Evolutionary conservation across 2,329 filamentous ascomycete species (phyloP).

Genomic region (Neofusicoccum ribis): DNA sequence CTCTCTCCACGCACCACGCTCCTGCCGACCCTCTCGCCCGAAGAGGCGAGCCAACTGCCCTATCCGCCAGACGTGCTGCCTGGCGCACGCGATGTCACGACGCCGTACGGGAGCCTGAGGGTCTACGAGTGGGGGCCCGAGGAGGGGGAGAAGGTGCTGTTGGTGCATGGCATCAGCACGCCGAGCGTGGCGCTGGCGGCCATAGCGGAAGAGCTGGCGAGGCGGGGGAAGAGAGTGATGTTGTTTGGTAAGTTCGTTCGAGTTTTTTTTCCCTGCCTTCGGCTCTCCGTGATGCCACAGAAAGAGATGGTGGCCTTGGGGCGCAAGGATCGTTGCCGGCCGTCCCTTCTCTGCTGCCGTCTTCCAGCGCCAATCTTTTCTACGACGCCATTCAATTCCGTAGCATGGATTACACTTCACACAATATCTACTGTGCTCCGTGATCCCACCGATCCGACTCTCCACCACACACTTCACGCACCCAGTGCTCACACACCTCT

Average conservation of each 20-base stretch:
- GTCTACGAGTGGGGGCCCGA: slow-evolving; percentile 81
- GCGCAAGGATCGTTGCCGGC: too few relatives aligned
- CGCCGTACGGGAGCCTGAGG: slow-evolving; percentile 68
- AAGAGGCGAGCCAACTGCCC: slow-evolving; percentile 35
- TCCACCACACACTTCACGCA: neutral
- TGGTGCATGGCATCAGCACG: slow-evolving; percentile 81
- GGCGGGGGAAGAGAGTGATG: slow-evolving; percentile 72
- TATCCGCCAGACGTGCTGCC: slow-evolving; percentile 73
- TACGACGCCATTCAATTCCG: too few relatives aligned
- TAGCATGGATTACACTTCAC: too few relatives aligned
- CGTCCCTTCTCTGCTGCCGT: neutral
- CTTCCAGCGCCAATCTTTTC: too few relatives aligned
- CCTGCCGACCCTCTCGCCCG: slow-evolving; percentile 29
- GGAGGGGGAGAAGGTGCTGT: slow-evolving; percentile 68
- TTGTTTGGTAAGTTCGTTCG: slow-evolving; percentile 59
- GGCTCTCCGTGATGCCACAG: too few relatives aligned
- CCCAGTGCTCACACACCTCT: neutral
- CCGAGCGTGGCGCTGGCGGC: slow-evolving; percentile 69
- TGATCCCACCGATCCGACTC: too few relatives aligned
- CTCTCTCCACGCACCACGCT: slow-evolving; percentile 32
- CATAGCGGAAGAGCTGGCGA: slow-evolving; percentile 65
- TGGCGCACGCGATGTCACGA: slow-evolving; percentile 66
- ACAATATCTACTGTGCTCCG: too few relatives aligned
- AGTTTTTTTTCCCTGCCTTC: too few relatives aligned
- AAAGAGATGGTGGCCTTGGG: too few relatives aligned